Conservation (phyloP, 176 grass and related monocot genomes). For the Cenchrus americanus region DNA sequence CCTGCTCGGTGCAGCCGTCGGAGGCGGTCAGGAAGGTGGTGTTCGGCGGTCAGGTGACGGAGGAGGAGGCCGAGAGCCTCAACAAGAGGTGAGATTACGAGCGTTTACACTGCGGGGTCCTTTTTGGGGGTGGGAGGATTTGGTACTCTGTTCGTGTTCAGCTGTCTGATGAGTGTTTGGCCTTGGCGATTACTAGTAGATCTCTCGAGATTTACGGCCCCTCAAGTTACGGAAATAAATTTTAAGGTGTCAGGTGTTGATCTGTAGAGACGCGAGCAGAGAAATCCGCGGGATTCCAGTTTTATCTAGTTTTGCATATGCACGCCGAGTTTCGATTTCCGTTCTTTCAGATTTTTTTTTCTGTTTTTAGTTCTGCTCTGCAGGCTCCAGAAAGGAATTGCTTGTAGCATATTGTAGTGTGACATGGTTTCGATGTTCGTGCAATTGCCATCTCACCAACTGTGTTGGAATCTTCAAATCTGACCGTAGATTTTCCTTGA, state of each 20-base stretch:
- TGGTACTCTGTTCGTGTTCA: constrained; percentile 24
- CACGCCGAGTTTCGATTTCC: neutral
- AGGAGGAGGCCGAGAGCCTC: constrained; percentile 90
- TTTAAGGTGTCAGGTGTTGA: neutral
- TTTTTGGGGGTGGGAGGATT: neutral
- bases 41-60: constrained; percentile 91
- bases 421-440: constrained; percentile 7
- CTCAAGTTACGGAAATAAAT: too few relatives aligned
- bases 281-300: constrained; percentile 34
- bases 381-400: neutral
- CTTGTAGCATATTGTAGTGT: neutral
- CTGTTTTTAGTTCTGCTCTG: neutral
- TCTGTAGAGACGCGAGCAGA: neutral
- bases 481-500: neutral
- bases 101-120: neutral
- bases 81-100: constrained; percentile 79
- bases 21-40: constrained; percentile 90
- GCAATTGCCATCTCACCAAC: constrained; percentile 15
- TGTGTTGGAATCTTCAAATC: neutral
- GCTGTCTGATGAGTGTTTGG: constrained; percentile 16
- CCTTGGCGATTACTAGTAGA: constrained; percentile 17
- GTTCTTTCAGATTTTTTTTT: neutral
- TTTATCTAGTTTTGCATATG: neutral
- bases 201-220: constrained; percentile 19
- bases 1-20: constrained; percentile 67